Percentiles rank a stretch among this genome's conserved stretches.
Conservation (phyloP, 148 eudicot genomes). For the Camellia japonica region DNA sequence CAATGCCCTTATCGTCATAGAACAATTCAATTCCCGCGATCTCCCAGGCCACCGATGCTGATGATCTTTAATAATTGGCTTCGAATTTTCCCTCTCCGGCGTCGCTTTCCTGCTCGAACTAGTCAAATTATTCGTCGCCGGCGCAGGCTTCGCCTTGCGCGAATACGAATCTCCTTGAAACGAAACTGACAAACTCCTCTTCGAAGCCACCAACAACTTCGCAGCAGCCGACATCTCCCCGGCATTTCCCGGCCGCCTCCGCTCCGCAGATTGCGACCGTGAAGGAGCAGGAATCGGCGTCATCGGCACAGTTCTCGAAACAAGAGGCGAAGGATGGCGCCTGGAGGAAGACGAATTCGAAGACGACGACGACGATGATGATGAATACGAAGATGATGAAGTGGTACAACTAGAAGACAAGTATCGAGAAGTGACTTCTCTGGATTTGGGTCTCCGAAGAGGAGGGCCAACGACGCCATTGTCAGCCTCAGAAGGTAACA, state of each 20-base stretch:
- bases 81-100: conserved; percentile 36
- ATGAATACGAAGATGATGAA: conserved; percentile 25
- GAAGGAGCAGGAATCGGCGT: conserved; percentile 24
- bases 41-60: conserved; percentile 77
- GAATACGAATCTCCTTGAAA: conserved; percentile 74
- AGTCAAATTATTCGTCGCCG: conserved; percentile 18
- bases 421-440: conserved; percentile 63
- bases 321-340: conserved; percentile 51
- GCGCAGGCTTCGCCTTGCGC: conserved; percentile 42
- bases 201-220: conserved; percentile 48
- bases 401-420: conserved; percentile 42
- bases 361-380: conserved; percentile 44
- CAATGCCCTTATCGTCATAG: conserved; percentile 39
- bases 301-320: conserved; percentile 24
- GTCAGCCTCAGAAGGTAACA: conserved; percentile 51
- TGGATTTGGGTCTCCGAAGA: conserved; percentile 46
- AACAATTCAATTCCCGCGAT: conserved; percentile 32
- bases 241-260: conserved; percentile 39
- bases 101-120: conserved; percentile 34
- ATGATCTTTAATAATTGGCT: conserved; percentile 26
- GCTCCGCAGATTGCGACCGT: conserved; percentile 64
- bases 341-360: conserved; percentile 20
- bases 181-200: conserved; percentile 66
- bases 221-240: conserved; percentile 47
- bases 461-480: conserved; percentile 19